Evolutionary conservation across 2,329 filamentous ascomycete genomes (phyloP).

Genomic region (Exophiala viscosa): DNA sequence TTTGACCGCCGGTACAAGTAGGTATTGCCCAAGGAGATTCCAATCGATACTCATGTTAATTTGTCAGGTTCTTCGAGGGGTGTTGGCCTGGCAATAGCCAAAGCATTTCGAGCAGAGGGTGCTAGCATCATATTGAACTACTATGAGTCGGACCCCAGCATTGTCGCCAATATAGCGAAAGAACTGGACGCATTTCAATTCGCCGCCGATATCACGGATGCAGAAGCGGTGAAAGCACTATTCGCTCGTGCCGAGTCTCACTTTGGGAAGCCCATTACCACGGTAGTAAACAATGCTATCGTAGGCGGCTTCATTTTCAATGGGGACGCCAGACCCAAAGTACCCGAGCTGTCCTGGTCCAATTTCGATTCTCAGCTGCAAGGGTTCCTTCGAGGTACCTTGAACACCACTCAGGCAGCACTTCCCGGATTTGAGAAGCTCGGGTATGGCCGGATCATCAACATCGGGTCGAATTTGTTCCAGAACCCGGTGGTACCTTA

Average conservation of each 20-base stretch:
- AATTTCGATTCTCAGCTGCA: slow-evolving; percentile 21
- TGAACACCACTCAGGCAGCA: slow-evolving; percentile 25
- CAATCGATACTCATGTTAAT: neutral
- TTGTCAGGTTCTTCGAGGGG: slow-evolving; percentile 18
- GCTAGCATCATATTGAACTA: slow-evolving; percentile 22
- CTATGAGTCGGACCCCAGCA: slow-evolving; percentile 4
- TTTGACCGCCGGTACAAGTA: too few relatives aligned
- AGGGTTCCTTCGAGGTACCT: slow-evolving; percentile 17
- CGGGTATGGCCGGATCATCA: slow-evolving; percentile 22
- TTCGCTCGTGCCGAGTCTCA: slow-evolving; percentile 14
- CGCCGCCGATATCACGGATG: slow-evolving; percentile 21
- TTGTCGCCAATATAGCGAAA: slow-evolving; percentile 5
- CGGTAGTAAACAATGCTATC: slow-evolving; percentile 26
- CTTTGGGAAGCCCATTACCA: slow-evolving; percentile 18
- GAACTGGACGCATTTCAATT: slow-evolving; percentile 15
- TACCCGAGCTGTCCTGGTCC: slow-evolving; percentile 20
- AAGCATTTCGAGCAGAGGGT: slow-evolving; percentile 16
- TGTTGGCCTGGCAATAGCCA: slow-evolving; percentile 20
- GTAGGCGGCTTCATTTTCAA: slow-evolving; percentile 26
- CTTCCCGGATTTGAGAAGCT: slow-evolving; percentile 19
- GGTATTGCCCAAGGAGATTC: too few relatives aligned
- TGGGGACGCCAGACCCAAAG: slow-evolving; percentile 20
- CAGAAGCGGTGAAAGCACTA: slow-evolving; percentile 11
- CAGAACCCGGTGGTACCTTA: slow-evolving; percentile 26
- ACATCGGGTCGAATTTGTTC: slow-evolving; percentile 24